A percentile compares a stretch with the other conserved stretches of the same genome.
Evolutionary conservation across 2,329 filamentous ascomycete genomes (phyloP).

Genomic region (Fusarium acutatum): DNA sequence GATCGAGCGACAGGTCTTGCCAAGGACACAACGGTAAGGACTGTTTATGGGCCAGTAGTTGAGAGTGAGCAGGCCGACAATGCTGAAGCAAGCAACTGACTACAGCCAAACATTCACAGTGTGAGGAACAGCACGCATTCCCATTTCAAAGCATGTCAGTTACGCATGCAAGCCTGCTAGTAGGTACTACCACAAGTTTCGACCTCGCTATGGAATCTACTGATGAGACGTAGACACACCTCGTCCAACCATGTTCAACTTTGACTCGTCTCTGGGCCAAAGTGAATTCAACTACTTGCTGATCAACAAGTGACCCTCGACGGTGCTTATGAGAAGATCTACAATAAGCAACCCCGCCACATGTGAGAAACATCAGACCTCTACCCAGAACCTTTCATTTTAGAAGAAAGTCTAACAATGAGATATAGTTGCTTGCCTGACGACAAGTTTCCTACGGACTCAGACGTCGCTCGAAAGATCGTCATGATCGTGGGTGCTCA

Average conservation of each 20-base stretch:
- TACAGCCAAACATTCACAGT: too few species aligned
- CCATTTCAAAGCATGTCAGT: too few species aligned
- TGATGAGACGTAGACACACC: not conserved
- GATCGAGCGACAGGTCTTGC: not conserved
- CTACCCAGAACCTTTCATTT: too few species aligned
- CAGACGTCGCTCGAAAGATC: not conserved
- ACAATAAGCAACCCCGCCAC: too few species aligned
- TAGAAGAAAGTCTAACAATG: not conserved
- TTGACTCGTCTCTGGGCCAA: not conserved
- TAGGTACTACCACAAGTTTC: not conserved
- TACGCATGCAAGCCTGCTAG: not conserved
- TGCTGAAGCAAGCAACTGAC: not conserved
- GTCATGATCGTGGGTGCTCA: fast-evolving
- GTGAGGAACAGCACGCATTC: not conserved
- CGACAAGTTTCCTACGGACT: too few species aligned
- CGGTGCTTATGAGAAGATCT: not conserved
- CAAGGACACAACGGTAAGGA: too few species aligned
- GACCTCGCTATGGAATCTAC: too few species aligned
- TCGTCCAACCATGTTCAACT: not conserved
- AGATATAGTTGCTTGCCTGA: not conserved
- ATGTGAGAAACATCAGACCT: not conserved
- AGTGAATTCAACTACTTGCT: not conserved
- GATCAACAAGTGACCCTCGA: not conserved
- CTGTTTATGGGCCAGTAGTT: too few species aligned
- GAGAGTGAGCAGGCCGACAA: not conserved